Evolutionary conservation across 2,329 filamentous ascomycete species (phyloP).

Genomic region (Aspergillus aculeatinus): DNA sequence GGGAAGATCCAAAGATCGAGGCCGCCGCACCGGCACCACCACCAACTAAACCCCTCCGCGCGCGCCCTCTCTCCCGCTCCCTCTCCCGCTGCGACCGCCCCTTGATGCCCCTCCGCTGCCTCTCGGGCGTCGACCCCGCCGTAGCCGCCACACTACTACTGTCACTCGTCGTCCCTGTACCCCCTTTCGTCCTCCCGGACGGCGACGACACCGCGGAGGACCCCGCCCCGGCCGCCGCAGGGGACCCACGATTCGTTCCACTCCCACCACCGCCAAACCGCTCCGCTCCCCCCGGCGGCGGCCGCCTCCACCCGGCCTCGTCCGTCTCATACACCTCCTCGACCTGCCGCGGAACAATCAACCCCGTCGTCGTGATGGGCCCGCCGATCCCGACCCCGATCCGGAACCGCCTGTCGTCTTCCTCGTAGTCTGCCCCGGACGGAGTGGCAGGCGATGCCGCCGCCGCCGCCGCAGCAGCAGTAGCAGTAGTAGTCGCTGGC

Average conservation of each 20-base stretch:
- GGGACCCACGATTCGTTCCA: conserved; percentile 1
- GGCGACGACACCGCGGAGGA: conserved; percentile 6
- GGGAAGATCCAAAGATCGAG: conserved; percentile 7
- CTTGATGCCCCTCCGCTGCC: conserved; percentile 11
- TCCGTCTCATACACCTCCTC: conserved; percentile 25
- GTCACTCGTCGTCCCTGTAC: too few relatives aligned
- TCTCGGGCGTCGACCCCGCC: conserved; percentile 7
- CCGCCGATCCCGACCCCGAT: neutral
- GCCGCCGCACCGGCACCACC: conserved; percentile 16
- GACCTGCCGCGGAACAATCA: conserved; percentile 18
- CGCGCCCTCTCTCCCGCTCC: conserved; percentile 8
- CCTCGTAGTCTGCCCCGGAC: too few relatives aligned
- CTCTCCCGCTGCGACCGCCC: conserved; percentile 17
- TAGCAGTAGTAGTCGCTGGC: neutral
- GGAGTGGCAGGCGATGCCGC: neutral
- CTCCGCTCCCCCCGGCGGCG: neutral
- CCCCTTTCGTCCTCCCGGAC: conserved; percentile 9
- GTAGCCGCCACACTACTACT: conserved; percentile 16
- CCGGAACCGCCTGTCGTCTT: neutral
- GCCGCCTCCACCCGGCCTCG: conserved; percentile 24
- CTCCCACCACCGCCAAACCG: too few relatives aligned
- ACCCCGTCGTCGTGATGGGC: neutral
- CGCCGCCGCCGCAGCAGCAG: neutral
- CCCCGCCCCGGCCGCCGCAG: conserved; percentile 6
- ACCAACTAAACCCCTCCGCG: conserved; percentile 23